phyloP scores from a whole-genome alignment of 306 rosid genomes.

The Cyamopsis tetragonoloba region DNA sequence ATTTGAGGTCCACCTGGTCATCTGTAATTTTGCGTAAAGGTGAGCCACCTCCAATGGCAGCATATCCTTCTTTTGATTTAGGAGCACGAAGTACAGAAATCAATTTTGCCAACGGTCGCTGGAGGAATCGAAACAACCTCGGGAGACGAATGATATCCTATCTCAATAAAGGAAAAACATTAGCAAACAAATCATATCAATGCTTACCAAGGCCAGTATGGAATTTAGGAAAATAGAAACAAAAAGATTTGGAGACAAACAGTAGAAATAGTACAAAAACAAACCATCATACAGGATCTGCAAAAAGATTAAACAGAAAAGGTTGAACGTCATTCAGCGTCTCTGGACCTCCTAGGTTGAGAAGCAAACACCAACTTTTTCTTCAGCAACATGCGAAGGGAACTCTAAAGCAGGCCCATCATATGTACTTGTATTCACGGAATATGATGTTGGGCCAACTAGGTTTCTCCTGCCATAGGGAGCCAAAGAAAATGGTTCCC shows the following conservation, averaged over 20 bases:
- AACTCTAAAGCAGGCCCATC: conserved; percentile 45
- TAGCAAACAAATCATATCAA: conserved; percentile 12
- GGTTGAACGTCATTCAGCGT: conserved; percentile 96
- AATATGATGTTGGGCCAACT: conserved; percentile 37
- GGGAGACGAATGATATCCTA: conserved; percentile 98
- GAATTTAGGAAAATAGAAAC: not conserved
- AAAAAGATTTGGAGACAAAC: too few relatives aligned
- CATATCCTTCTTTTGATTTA: conserved; percentile 97
- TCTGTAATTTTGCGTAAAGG: conserved; percentile 94
- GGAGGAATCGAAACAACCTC: conserved; percentile 80
- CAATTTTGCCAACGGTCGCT: conserved; percentile 75
- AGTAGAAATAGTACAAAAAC: not conserved
- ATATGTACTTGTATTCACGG: conserved; percentile 42
- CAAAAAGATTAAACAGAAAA: conserved; percentile 87
- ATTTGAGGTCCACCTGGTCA: conserved; percentile 65
- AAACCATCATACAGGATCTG: conserved; percentile 74
- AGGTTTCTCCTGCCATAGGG: conserved; percentile 38
- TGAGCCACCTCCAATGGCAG: conserved; percentile 98
- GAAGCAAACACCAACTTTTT: conserved; percentile 93
- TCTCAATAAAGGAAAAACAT: conserved; percentile 15
- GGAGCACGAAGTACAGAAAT: conserved; percentile 92
- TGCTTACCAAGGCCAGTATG: not conserved
- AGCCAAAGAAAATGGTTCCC: conserved; percentile 10
- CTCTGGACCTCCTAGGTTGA: conserved; percentile 97
- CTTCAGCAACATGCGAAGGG: conserved; percentile 45